A percentile compares a stretch with the other conserved stretches of the same genome.
phyloP scores from a whole-genome alignment of 2,329 filamentous ascomycete genomes.

The Exophiala sp. region DNA sequence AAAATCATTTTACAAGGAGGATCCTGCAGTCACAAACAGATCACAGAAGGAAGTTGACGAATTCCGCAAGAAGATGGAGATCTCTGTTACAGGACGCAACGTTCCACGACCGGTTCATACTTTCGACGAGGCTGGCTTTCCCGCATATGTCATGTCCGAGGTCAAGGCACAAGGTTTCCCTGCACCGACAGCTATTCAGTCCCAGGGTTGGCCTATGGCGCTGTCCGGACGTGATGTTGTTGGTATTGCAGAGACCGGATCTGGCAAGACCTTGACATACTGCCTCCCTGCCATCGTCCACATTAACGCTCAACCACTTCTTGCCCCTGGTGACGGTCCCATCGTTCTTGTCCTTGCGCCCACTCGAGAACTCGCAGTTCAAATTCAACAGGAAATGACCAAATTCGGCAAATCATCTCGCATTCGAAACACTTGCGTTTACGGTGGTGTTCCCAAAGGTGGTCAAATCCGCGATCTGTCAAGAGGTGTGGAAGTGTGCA shows the following conservation, averaged over 20 bases:
- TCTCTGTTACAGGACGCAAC: slow-evolving; percentile 73
- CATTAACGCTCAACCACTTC: slow-evolving; percentile 97
- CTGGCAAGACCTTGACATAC: slow-evolving; percentile 98
- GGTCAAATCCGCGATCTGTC: slow-evolving; percentile 93
- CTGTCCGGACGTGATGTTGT: slow-evolving; percentile 96
- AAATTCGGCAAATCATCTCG: slow-evolving; percentile 98
- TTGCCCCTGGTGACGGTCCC: slow-evolving; percentile 90
- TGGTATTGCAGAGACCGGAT: slow-evolving; percentile 98
- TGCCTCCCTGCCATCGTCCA: slow-evolving; percentile 97
- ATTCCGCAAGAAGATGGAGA: slow-evolving; percentile 81
- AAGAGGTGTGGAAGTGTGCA: slow-evolving; percentile 95
- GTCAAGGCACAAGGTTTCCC: slow-evolving; percentile 97
- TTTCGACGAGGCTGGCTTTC: slow-evolving; percentile 97
- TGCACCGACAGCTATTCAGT: slow-evolving; percentile 91
- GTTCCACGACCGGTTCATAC: slow-evolving; percentile 93
- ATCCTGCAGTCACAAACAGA: slow-evolving; percentile 71
- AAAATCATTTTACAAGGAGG: slow-evolving; percentile 99
- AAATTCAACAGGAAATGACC: slow-evolving; percentile 97
- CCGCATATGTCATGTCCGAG: slow-evolving; percentile 94
- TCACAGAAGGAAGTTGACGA: slow-evolving; percentile 76
- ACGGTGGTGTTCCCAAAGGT: slow-evolving; percentile 97
- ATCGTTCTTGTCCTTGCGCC: slow-evolving; percentile 95
- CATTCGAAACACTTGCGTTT: slow-evolving; percentile 98
- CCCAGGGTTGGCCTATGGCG: slow-evolving; percentile 98
- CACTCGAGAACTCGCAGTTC: slow-evolving; percentile 94